Base-by-base conservation (phyloP, 257 asterid genomes). In the Nicotiana tomentosiformis region DNA sequence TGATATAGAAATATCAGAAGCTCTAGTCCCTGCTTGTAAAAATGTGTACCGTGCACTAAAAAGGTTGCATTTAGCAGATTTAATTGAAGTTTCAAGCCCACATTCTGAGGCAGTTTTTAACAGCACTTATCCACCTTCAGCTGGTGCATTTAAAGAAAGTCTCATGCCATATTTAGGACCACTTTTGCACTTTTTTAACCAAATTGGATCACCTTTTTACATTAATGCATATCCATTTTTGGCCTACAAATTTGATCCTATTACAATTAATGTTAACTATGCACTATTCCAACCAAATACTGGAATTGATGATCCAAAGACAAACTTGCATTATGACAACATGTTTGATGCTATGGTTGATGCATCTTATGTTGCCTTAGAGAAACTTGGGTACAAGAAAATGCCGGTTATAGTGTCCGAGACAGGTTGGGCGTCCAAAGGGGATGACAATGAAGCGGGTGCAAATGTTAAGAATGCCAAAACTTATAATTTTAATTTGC, bases 341-440 rank as follows among this genome's bases (percentile, higher is more conserved):
- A 94, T 94, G 98, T 94, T 94, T 29, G 98, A 94, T 29, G 98
- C 98, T 30, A 85, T 81, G 88, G 84, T 94, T 17, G 98, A 94
- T 81, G 96, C 98, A 2, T 82, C 97, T 0, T 92, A 94, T 29
- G 90, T 88, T 5, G 98, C 98, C 2, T 56, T 94, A 72, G 98
- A 93, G 84, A 93, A 93, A 87, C 85, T 79, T 4, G 93, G 93
- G 5, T 91, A 84, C 17, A 82, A 39, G 23, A 86, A 84, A 65
- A 92, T 92, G 96, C 93, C 85, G 5, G 98, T 92, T 5, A 89
- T 94, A 23, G 98, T 94, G 18, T 94, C 98, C 0, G 98, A 94
- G 37, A 94, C 97, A 0, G 98, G 97, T 5, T 94, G 97, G 98
- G 97, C 93, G 35, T 94, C 98, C 0, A 84, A 55, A 12, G 98